These are phyloP conservation scores for Arachnomyces sp. DNA, from an alignment of 2,329 filamentous ascomycete species.

Conservation along the genomic window DNA sequence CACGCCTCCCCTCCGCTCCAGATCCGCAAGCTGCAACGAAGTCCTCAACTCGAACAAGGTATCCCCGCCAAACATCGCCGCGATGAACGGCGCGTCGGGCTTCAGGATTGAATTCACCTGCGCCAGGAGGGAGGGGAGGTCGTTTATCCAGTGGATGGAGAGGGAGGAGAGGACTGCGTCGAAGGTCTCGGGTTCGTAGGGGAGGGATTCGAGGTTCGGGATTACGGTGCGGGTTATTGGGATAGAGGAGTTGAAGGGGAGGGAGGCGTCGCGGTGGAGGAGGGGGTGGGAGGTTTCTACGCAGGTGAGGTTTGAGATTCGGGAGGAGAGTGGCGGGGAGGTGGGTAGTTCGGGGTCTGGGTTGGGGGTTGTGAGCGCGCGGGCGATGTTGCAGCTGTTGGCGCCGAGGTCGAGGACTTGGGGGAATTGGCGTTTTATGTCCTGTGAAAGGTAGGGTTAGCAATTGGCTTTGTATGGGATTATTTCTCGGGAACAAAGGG, in stretches of 20 bases:
- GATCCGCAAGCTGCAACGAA: conserved; percentile 83
- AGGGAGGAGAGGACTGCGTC: conserved; percentile 85
- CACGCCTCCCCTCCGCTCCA: conserved; percentile 84
- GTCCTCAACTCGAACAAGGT: conserved; percentile 89
- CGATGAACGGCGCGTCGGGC: conserved; percentile 84
- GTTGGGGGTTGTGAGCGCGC: conserved; percentile 64
- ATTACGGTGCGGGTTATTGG: conserved; percentile 67
- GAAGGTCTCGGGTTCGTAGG: conserved; percentile 68
- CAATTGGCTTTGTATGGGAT: background rate
- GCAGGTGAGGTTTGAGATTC: conserved; percentile 67
- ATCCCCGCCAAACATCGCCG: conserved; percentile 93
- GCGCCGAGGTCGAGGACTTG: conserved; percentile 86
- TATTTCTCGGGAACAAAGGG: background rate
- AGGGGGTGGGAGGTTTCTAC: conserved; percentile 71
- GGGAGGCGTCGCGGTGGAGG: conserved; percentile 65
- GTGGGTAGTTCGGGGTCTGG: conserved; percentile 49
- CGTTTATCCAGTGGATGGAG: conserved; percentile 95
- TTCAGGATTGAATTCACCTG: conserved; percentile 84
- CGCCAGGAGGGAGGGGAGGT: conserved; percentile 73
- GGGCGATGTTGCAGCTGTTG: conserved; percentile 89
- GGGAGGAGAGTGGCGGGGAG: conserved; percentile 57
- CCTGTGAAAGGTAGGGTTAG: conserved; percentile 41
- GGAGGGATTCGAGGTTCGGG: conserved; percentile 57
- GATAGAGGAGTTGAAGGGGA: conserved; percentile 62
- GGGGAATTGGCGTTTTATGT: conserved; percentile 83